These are phyloP conservation scores for Claviceps humidiphila DNA, from an alignment of 2,329 filamentous ascomycete species.

Conservation along the genomic window DNA sequence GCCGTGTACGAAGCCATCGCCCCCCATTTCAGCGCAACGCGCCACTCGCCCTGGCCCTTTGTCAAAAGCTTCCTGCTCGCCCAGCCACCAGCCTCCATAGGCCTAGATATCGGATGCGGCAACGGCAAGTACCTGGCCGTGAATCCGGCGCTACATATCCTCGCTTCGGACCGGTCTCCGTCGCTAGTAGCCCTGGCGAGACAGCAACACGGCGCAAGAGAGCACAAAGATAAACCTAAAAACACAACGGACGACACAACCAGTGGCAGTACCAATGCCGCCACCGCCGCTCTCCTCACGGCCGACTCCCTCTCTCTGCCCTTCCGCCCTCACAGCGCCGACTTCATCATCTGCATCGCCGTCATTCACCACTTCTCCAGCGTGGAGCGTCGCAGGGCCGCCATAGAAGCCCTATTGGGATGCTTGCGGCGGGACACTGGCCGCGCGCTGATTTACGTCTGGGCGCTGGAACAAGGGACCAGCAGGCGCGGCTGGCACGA, in stretches of 20 bases:
- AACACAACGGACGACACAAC: neutral
- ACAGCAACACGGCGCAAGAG: neutral
- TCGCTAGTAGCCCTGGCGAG: conserved; percentile 39
- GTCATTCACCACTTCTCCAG: conserved; percentile 92
- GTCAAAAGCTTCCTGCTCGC: conserved; percentile 63
- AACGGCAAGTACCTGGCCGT: conserved; percentile 91
- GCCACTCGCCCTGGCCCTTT: conserved; percentile 81
- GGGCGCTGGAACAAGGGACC: conserved; percentile 83
- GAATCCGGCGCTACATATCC: conserved; percentile 62
- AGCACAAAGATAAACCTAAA: neutral
- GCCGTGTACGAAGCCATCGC: conserved; percentile 81
- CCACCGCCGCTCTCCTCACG: conserved; percentile 46
- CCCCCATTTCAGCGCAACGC: conserved; percentile 69
- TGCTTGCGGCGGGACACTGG: conserved; percentile 49
- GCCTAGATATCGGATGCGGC: conserved; percentile 85
- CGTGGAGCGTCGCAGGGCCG: conserved; percentile 54
- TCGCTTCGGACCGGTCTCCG: conserved; percentile 72
- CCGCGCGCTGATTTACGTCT: conserved; percentile 73
- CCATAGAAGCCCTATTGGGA: conserved; percentile 56
- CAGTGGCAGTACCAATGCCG: conserved; percentile 26
- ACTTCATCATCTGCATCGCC: conserved; percentile 89
- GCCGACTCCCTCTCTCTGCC: conserved; percentile 78
- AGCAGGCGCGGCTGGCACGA: conserved; percentile 85
- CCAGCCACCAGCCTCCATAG: conserved; percentile 57
- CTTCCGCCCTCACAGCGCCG: conserved; percentile 46